phyloP scores from a whole-genome alignment of 2,329 filamentous ascomycete species.

The Leptographium lundbergii region DNA sequence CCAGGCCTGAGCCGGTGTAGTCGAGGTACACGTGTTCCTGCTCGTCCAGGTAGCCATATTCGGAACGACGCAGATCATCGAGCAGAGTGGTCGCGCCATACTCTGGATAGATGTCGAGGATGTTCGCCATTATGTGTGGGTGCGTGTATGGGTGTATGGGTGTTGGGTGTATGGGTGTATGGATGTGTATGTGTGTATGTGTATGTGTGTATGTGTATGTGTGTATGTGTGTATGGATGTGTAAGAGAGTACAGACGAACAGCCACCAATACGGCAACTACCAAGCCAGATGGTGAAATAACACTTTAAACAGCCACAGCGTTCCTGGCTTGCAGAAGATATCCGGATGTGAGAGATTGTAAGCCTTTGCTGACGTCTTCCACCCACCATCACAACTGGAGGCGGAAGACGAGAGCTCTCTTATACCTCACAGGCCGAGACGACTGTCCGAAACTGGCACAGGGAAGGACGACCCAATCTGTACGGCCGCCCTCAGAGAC shows the following conservation, averaged over 20 bases:
- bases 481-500: not conserved
- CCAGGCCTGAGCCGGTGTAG: constrained; percentile 26
- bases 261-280: too few relatives aligned
- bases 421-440: not conserved
- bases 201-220: not conserved
- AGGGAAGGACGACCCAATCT: not conserved
- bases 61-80: constrained; percentile 19
- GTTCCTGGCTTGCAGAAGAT: not conserved
- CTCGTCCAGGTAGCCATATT: constrained; percentile 25
- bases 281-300: too few relatives aligned
- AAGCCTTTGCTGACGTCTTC: not conserved
- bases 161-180: not conserved
- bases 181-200: not conserved
- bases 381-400: not conserved
- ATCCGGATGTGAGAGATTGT: not conserved
- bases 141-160: not conserved
- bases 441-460: not conserved
- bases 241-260: not conserved
- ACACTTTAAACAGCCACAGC: not conserved
- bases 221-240: not conserved
- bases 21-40: constrained; percentile 27
- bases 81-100: constrained; percentile 19
- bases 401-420: not conserved
- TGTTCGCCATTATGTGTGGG: constrained; percentile 4
- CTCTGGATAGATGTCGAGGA: constrained; percentile 19